Evolutionary conservation across 1,139 yeast genomes (phyloP).

Genomic region (Debaryomyces robertsiae): DNA sequence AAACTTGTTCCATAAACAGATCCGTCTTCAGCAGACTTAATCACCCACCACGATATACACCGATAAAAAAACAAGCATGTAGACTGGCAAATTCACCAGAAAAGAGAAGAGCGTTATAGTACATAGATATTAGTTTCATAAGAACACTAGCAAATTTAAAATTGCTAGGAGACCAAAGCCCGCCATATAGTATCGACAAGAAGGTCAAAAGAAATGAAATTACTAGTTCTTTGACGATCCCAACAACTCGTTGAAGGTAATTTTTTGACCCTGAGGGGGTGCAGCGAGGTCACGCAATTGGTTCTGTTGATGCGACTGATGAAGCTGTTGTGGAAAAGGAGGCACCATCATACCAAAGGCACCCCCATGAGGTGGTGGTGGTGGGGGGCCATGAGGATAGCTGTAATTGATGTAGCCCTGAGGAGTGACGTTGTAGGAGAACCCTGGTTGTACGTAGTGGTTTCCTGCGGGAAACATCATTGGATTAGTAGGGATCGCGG

Average conservation of each 20-base stretch:
- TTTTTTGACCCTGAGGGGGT: constrained; percentile 36
- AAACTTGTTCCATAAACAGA: no score
- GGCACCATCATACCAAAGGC: constrained; percentile 10
- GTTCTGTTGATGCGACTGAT: no score
- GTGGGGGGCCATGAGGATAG: constrained; percentile 14
- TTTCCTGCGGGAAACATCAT: constrained; percentile 4
- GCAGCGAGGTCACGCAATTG: constrained; percentile 4
- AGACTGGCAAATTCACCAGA: not conserved
- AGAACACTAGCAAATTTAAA: constrained; percentile 1
- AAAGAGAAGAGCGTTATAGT: not conserved
- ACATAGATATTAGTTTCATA: not conserved
- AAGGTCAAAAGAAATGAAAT: constrained; percentile 7
- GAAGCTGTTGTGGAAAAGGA: constrained; percentile 14
- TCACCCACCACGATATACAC: not conserved
- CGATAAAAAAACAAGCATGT: no score
- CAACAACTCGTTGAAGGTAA: constrained; percentile 45
- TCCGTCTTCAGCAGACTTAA: no score
- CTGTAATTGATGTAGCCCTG: constrained; percentile 32
- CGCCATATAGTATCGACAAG: not conserved
- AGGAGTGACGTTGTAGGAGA: constrained; percentile 33
- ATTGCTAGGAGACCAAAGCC: constrained; percentile 1
- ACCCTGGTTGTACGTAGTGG: constrained; percentile 27
- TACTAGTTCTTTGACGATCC: constrained; percentile 32
- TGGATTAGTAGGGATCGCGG: constrained; percentile 15
- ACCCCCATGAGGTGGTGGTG: constrained; percentile 11